phyloP scores from a whole-genome alignment of 2,329 filamentous ascomycete species.

The Colletotrichum graminicola region DNA sequence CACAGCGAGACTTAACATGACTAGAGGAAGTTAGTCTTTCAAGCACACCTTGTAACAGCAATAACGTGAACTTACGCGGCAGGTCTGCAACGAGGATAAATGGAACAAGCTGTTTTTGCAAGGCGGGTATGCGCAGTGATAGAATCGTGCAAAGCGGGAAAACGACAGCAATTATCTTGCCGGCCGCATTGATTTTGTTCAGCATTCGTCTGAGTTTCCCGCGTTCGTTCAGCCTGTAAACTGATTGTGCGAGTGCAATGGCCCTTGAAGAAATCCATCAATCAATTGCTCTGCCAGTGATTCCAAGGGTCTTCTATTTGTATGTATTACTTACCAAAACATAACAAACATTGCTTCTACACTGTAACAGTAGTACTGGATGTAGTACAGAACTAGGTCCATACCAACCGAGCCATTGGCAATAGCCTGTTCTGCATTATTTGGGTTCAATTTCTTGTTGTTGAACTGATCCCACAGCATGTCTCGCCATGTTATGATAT shows the following conservation, averaged over 20 bases:
- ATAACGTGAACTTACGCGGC: neutral
- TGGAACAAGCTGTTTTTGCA: neutral
- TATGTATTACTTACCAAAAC: neutral
- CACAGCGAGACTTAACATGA: neutral
- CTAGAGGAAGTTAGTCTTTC: neutral
- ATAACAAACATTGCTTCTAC: neutral
- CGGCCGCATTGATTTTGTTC: neutral
- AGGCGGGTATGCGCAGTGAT: neutral
- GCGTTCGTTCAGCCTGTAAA: neutral
- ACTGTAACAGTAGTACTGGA: neutral
- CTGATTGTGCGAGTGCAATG: neutral
- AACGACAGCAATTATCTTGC: neutral
- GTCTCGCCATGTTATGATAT: constrained; percentile 4
- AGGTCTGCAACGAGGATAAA: neutral
- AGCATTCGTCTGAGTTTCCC: neutral
- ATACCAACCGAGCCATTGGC: neutral
- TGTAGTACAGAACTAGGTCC: neutral
- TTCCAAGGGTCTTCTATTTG: neutral
- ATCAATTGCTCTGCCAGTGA: neutral
- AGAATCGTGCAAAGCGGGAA: neutral
- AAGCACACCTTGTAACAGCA: neutral
- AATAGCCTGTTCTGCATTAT: neutral
- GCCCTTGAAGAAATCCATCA: neutral
- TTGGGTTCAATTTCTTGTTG: neutral
- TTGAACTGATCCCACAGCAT: neutral